Conservation (phyloP, 2,329 filamentous ascomycete species). For the Venturia pyrina region DNA sequence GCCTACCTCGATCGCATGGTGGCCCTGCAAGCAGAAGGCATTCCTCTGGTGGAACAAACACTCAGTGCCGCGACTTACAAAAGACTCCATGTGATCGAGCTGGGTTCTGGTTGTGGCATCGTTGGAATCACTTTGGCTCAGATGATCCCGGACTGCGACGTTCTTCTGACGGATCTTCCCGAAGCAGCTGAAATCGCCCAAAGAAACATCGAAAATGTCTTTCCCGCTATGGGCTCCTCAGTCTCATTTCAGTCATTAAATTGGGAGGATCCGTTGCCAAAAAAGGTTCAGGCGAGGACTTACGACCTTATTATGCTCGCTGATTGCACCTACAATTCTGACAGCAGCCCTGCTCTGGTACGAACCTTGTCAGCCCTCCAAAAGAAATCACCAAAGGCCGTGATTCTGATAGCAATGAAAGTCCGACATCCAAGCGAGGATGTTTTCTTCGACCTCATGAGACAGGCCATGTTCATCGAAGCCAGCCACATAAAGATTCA, state of each 20-base stretch:
- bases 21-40: slow-evolving; percentile 17
- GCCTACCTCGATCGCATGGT: slow-evolving; percentile 40
- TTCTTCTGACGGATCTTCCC: slow-evolving; percentile 55
- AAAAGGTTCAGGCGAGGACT: slow-evolving; percentile 24
- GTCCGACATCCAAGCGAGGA: slow-evolving; percentile 56
- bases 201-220: slow-evolving; percentile 42
- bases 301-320: slow-evolving; percentile 55
- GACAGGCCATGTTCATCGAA: slow-evolving; percentile 19
- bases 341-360: slow-evolving; percentile 55
- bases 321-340: slow-evolving; percentile 65
- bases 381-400: slow-evolving; percentile 36
- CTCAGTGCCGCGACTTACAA: slow-evolving; percentile 29
- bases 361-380: slow-evolving; percentile 43
- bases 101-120: slow-evolving; percentile 60
- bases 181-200: slow-evolving; percentile 52
- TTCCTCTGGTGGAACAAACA: slow-evolving; percentile 28
- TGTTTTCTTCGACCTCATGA: slow-evolving; percentile 52
- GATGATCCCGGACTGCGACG: slow-evolving; percentile 39
- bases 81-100: slow-evolving; percentile 47
- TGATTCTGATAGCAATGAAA: slow-evolving; percentile 55
- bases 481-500: slow-evolving; percentile 2
- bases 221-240: slow-evolving; percentile 31
- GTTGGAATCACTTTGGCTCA: slow-evolving; percentile 55
- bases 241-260: slow-evolving; percentile 46
- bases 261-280: slow-evolving; percentile 48